Base-by-base conservation (phyloP, 192 early-diverging fungal species). In the Coemansia erecta region DNA sequence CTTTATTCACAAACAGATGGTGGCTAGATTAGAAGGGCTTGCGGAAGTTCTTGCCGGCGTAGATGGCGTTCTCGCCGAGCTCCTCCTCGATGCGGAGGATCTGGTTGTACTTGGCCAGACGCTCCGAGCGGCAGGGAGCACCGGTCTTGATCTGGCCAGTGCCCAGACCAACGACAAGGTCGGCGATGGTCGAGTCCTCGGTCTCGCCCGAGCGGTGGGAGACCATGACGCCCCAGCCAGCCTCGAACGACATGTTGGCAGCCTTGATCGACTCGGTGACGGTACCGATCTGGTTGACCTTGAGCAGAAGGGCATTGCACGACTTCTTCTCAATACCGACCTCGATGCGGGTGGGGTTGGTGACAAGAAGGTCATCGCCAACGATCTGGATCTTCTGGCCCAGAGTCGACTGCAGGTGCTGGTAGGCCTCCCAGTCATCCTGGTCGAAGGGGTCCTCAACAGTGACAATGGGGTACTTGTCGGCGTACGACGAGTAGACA, bases 371-470 rank as follows among this genome's bases (percentile, higher is more conserved):
- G 73, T 97, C 96, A 82, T 98, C 96, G 64, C 95, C 96, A 61
- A 98, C 94, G 70, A 97, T 88, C 81, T 97, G 92, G 75, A 91
- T 87, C 69, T 86, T 79, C 64, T 79, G 67, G 62, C 72, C 80
- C 67, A 84, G 74, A 28, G 62, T 73, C 21, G 66, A 72, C 72
- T 85, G 87, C 48, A 97, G 77, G 70, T 90, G 88, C 66, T 84
- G 77, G 88, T 93, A 98, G 53, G 91, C 85, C 39, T 88, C 86
- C 89, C 90, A 98, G 84, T 98, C 94, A 79, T 98, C 96, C 85
- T 98, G 96, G 83, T 98, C 96, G 69, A 96, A 98, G 66, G 96
- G 94, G 83, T 98, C 96, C 81, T 98, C 96, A 66, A 98, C 94
- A 56, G 93, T 95, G 60, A 94, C 88, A 47, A 98, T 86, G 46